phyloP scores from a whole-genome alignment of 1,139 yeast species.

The Debaryomyces fabryi region DNA sequence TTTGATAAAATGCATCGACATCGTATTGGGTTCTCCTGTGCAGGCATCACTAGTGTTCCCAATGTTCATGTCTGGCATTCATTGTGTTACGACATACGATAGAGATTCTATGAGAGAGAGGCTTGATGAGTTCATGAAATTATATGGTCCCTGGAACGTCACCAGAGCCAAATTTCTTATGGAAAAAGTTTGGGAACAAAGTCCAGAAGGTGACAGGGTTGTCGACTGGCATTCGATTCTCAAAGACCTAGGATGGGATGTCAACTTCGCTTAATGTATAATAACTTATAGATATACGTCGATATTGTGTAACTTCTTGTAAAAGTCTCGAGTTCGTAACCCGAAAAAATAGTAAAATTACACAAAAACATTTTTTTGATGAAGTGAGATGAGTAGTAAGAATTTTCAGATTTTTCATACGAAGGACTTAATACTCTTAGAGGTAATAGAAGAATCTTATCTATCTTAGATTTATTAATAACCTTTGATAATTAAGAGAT shows the following conservation, averaged over 20 bases:
- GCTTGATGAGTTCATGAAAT: constrained; percentile 56
- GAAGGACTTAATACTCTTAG: background rate
- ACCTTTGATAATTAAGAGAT: constrained; percentile 5
- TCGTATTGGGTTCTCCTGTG: constrained; percentile 64
- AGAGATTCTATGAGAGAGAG: constrained; percentile 54
- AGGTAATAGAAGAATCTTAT: constrained; percentile 4
- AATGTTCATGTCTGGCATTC: constrained; percentile 74
- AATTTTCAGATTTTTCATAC: constrained; percentile 14
- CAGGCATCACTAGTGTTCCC: constrained; percentile 79
- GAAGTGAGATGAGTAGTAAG: constrained; percentile 21
- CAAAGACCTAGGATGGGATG: constrained; percentile 72
- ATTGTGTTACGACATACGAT: constrained; percentile 54
- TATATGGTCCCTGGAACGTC: constrained; percentile 72
- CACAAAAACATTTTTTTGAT: constrained; percentile 14
- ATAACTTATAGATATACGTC: background rate
- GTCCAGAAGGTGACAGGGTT: constrained; percentile 39
- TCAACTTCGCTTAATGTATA: constrained; percentile 61
- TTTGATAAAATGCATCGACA: constrained; percentile 59
- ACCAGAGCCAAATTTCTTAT: constrained; percentile 60
- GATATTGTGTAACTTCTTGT: constrained; percentile 4
- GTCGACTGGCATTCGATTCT: constrained; percentile 72
- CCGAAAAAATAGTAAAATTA: constrained; percentile 3
- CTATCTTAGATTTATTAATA: constrained; percentile 1
- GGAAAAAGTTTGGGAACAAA: constrained; percentile 52
- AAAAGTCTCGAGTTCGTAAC: constrained; percentile 5